phyloP scores from a whole-genome alignment of 2,329 filamentous ascomycete species.

The Sclerotinia borealis region DNA sequence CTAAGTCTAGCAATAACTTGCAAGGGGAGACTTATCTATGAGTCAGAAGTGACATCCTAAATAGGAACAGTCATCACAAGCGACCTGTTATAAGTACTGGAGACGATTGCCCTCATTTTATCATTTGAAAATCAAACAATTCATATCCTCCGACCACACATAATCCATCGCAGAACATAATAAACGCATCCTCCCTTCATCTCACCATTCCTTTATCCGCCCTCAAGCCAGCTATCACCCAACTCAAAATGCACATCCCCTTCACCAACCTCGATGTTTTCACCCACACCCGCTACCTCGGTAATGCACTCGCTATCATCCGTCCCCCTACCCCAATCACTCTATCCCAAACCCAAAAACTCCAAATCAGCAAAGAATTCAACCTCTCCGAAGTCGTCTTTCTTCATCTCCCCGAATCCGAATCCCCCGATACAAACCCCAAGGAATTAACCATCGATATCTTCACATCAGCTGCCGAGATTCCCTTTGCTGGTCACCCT shows the following conservation, averaged over 20 bases:
- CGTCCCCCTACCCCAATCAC: conserved; percentile 39
- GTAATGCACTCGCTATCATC: conserved; percentile 57
- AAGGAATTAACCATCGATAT: conserved; percentile 46
- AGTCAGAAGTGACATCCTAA: not conserved
- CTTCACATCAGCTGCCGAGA: conserved; percentile 48
- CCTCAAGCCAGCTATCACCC: too few relatives aligned
- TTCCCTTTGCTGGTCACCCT: conserved; percentile 59
- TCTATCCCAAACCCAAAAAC: conserved; percentile 49
- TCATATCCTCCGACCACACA: not conserved
- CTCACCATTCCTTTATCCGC: not conserved
- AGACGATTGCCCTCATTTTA: not conserved
- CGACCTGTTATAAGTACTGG: not conserved
- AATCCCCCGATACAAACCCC: conserved; percentile 18
- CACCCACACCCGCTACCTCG: conserved; percentile 44
- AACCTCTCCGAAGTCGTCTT: conserved; percentile 61
- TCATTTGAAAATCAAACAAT: not conserved
- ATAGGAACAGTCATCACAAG: not conserved
- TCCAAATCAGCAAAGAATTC: conserved; percentile 55
- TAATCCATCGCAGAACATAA: not conserved
- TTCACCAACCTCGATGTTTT: conserved; percentile 43
- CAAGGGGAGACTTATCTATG: not conserved
- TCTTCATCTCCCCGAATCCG: conserved; percentile 38
- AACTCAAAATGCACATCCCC: conserved; percentile 32
- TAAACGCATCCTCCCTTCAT: not conserved
- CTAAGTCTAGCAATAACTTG: not conserved